Base-by-base conservation (phyloP, 306 rosid species). In the Senna siamea region DNA sequence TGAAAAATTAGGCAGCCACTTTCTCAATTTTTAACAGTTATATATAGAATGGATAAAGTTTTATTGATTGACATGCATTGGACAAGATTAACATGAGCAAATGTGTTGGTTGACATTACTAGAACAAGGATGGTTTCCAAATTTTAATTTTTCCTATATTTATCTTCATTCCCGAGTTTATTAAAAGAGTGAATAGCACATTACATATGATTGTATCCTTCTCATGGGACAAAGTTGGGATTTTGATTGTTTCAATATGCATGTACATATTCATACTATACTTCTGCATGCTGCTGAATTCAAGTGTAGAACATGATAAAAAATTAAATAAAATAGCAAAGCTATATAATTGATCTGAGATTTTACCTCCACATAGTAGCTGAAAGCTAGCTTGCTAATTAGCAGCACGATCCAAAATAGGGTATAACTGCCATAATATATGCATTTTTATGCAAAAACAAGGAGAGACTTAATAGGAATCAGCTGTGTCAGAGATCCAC, bases 291-390 rank as follows among this genome's bases (percentile, higher is more conserved):
- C 9, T 17, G 54, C 63, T 40, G 13, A 60, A 43, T 38, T 9
- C 23, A 18, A 23, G 11, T 66, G 28, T 32, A 9, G 19, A 20
- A 66, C 8, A 17, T 37, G 19, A 32, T 1, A 56, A 75, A 47
- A 40, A 20, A 18, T 26, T 19, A 62, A 62, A 62, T 5, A 20
- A 63, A 11, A 40, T 9, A 35, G 11, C 9, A 32, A 67, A 66
- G 38, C 30, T 17, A 59, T 47, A 44, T 14, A 68, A 30, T 48
- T 58, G 38, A 59, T 14, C 11, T 69, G 52, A 61, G 20, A 71
- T 60, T 48, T 55, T 81, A 95, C 99, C 99, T 95, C 98, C 79
- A 95, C 99, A 76, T 85, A 95, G 88, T 87, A 95, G 92, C 98
- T 95, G 88, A 95, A 95, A 35, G 95, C 95, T 9, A 95, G 79